Evolutionary conservation across 768 basidiomycete genomes (phyloP).

Genomic region (Lanmaoa pseudosensibilis): DNA sequence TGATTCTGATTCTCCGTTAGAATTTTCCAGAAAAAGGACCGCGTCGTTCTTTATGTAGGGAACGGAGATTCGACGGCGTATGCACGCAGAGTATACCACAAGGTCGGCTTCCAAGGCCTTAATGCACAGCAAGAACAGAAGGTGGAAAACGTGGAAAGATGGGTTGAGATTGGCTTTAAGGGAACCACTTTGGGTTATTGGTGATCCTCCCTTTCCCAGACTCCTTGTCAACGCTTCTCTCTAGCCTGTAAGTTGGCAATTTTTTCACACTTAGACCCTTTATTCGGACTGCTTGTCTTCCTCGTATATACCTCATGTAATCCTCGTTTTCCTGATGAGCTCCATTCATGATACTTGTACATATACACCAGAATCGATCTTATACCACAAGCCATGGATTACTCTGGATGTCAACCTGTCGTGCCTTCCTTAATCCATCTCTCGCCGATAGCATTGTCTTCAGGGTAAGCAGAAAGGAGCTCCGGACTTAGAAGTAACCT

Average conservation of each 20-base stretch:
- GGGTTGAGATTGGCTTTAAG: conserved; percentile 69
- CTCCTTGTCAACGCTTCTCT: background rate
- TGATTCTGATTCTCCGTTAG: conserved; percentile 20
- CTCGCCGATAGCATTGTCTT: conserved; percentile 42
- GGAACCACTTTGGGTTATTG: conserved; percentile 57
- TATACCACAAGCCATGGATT: background rate
- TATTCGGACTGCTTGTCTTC: background rate
- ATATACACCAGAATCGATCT: background rate
- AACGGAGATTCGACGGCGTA: conserved; percentile 48
- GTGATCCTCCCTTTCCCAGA: conserved; percentile 39
- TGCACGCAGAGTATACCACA: conserved; percentile 55
- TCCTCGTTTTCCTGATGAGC: background rate
- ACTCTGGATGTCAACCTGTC: background rate
- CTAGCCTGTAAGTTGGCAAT: background rate
- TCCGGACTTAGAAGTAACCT: conserved; percentile 46
- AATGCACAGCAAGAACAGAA: conserved; percentile 21
- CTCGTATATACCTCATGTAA: background rate
- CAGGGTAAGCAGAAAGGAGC: conserved; percentile 43
- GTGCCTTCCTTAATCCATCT: conserved; percentile 35
- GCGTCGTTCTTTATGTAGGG: conserved; percentile 67
- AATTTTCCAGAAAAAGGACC: conserved; percentile 41
- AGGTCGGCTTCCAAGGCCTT: conserved; percentile 67
- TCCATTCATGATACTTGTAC: conserved; percentile 5
- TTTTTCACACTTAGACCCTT: background rate
- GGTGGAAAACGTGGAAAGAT: conserved; percentile 49